Base-by-base conservation (phyloP, 495 filamentous ascomycete genomes). In the Penicillium nucicola region DNA sequence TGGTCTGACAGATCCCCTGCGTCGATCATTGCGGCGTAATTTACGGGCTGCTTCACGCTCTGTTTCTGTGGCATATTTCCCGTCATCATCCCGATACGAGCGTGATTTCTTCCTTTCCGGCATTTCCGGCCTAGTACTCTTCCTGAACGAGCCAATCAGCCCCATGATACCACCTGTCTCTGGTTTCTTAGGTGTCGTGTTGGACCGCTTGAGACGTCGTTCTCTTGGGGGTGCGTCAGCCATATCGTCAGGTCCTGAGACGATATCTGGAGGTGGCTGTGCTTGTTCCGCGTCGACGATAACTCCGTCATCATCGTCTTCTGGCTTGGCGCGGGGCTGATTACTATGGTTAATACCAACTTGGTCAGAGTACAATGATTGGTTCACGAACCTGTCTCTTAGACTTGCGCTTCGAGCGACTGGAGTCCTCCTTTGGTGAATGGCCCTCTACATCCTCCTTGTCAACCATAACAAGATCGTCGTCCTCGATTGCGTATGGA, bases 141-240 rank as follows among this genome's bases (percentile, higher is more conserved):
- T 74, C 28, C 70, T 65, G 41, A 78, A 55, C 5, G 72, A 72
- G 13, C 70, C 71, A 38, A 81, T 66, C 4, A 79, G 60, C 2
- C 77, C 76, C 71, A 77, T 77, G 3, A 78, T 47, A 30, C 74
- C 75, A 25, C 67, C 61, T n/a, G 57, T 52, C 48, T 77, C 74
- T 35, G 68, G 72, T 35, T 74, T 77, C 50, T 72, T 79, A 3
- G 74, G 52, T 15, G 56, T 62, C 12, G 56, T 71, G 33, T 56
- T 69, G 5, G 74, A 61, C 18, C 73, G 75, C 38, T 75, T 77
- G 15, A 68, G 43, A 7, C 76, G 70, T 20, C 71, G 67, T 85
- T 96, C 54, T 85, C 74, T 31, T 69, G 82, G 60, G 80, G 81
- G 65, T 76, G 79, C 66, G 81, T 86, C 95, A 77, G 95, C 60